Evolutionary conservation across 441 rosid genomes (phyloP).

Genomic region (Corymbia calophylla): DNA sequence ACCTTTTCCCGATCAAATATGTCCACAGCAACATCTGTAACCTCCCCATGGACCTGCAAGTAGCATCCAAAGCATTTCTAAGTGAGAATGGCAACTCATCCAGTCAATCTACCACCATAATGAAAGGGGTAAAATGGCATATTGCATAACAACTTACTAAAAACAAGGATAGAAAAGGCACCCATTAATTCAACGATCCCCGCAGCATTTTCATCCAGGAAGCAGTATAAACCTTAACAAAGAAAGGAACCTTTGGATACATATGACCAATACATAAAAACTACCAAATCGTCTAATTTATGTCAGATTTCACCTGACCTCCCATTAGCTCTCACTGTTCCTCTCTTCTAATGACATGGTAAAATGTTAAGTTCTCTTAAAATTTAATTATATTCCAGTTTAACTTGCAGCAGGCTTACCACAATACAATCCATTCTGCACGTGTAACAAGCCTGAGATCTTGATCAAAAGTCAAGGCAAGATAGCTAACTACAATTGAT

Average conservation of each 20-base stretch:
- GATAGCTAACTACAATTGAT: background rate
- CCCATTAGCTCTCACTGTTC: background rate
- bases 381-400: background rate
- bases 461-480: background rate
- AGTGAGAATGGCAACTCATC: background rate
- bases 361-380: background rate
- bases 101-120: background rate
- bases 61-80: background rate
- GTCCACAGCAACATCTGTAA: constrained; percentile 75
- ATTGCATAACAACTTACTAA: background rate
- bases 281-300: background rate
- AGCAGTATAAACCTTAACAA: background rate
- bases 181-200: background rate
- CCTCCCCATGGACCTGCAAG: constrained; percentile 96
- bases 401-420: background rate
- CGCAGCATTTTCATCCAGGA: background rate
- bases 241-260: background rate
- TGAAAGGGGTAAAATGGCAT: background rate
- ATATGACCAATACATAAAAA: background rate
- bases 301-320: background rate
- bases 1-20: constrained; percentile 88
- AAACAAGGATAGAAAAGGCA: background rate
- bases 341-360: background rate
- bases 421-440: background rate
- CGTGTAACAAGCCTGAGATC: background rate